phyloP scores from a whole-genome alignment of 768 basidiomycete genomes.

The Tylopilus sp. region DNA sequence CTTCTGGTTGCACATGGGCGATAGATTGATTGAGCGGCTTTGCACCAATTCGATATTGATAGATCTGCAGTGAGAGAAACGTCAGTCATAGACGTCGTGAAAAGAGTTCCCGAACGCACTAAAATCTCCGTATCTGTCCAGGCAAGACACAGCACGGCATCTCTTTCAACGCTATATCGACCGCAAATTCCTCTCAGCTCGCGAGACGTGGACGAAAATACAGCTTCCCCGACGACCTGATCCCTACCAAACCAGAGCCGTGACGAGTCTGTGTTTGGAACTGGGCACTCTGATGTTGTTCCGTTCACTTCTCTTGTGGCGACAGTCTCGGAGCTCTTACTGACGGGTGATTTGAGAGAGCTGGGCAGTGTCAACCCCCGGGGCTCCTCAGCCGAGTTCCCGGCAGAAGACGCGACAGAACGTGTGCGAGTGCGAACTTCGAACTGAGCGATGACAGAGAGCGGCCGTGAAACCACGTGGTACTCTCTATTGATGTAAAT shows the following conservation, averaged over 20 bases:
- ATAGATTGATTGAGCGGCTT: not conserved
- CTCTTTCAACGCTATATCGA: constrained; percentile 21
- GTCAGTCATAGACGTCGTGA: not conserved
- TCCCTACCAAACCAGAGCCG: constrained; percentile 27
- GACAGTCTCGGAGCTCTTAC: constrained; percentile 48
- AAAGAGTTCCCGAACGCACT: constrained; percentile 12
- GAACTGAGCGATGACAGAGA: constrained; percentile 33
- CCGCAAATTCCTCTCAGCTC: constrained; percentile 16
- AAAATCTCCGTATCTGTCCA: constrained; percentile 44
- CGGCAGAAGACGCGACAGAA: constrained; percentile 17
- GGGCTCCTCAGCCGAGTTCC: constrained; percentile 22
- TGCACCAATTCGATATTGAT: constrained; percentile 15
- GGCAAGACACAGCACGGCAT: constrained; percentile 37
- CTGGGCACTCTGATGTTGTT: constrained; percentile 24
- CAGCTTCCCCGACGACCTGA: constrained; percentile 13
- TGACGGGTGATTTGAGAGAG: constrained; percentile 56
- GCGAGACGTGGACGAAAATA: constrained; percentile 13
- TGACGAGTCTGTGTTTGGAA: constrained; percentile 19
- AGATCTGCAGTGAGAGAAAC: constrained; percentile 10
- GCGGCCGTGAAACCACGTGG: constrained; percentile 41
- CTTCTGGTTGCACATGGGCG: constrained; percentile 17
- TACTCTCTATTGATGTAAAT: constrained; percentile 42
- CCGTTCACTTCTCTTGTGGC: constrained; percentile 19
- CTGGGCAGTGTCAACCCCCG: constrained; percentile 51
- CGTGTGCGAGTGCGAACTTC: constrained; percentile 11